A percentile compares a stretch with the other conserved stretches of the same genome.
phyloP scores from a whole-genome alignment of 305 asterid species.

The Stenogyne calaminthoides region DNA sequence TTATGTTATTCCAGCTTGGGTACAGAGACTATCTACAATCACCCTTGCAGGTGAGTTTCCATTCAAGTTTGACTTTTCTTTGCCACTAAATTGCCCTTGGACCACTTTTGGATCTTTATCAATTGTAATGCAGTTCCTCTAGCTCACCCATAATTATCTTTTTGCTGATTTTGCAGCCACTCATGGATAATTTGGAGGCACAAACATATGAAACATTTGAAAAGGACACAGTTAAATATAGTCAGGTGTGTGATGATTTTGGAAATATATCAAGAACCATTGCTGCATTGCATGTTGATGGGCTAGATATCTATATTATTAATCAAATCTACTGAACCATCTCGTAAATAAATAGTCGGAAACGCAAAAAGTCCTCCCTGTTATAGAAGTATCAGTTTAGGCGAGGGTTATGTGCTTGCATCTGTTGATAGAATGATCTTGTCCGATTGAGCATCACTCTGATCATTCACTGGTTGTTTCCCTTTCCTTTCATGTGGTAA shows the following conservation, averaged over 20 bases:
- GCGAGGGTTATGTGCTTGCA: not conserved
- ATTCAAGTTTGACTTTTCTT: conserved; percentile 20
- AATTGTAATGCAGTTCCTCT: not conserved
- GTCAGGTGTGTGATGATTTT: conserved; percentile 55
- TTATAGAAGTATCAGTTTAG: conserved; percentile 13
- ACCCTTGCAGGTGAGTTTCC: conserved; percentile 79
- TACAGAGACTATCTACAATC: conserved; percentile 96
- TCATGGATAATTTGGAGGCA: conserved; percentile 99
- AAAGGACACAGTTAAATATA: conserved; percentile 83
- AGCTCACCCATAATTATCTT: conserved; percentile 23
- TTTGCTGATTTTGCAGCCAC: conserved; percentile 68
- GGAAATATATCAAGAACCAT: conserved; percentile 14
- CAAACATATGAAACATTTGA: conserved; percentile 97
- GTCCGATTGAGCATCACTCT: not conserved
- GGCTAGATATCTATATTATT: conserved; percentile 5
- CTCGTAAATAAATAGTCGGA: not conserved
- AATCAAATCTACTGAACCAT: not conserved
- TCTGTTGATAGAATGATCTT: not conserved
- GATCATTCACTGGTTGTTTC: not conserved
- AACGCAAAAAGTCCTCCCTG: not conserved
- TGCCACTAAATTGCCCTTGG: not conserved
- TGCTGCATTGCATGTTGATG: conserved; percentile 1
- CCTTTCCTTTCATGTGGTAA: conserved; percentile 9
- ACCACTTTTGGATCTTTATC: conserved; percentile 15
- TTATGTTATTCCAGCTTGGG: conserved; percentile 60